Base-by-base conservation (phyloP, 306 rosid genomes). In the Dryas alaskensis region DNA sequence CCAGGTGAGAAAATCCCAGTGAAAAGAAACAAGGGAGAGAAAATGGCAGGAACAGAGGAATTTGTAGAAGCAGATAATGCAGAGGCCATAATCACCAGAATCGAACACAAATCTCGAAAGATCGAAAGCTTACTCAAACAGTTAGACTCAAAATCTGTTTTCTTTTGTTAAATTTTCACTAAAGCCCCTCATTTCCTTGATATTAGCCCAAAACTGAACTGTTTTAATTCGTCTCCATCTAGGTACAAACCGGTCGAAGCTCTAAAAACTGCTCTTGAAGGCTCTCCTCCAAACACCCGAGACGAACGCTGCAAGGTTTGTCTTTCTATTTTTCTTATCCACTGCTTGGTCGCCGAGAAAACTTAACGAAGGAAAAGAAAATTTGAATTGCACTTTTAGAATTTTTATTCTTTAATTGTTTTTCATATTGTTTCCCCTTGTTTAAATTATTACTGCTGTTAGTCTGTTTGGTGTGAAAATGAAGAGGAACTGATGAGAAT, bases 251-350 rank as follows among this genome's bases (percentile, higher is more conserved):
- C 89, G 1, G 90, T 94, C 16, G 96, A 94, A 83, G 96, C 99
- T 31, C 93, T 94, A 27, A 94, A 88, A 88, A 94, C 99, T 57
- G 99, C 99, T 2, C 96, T 94, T 37, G 99, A 94, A 87, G 97
- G 99, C 64, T 87, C 97, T 31, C 90, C 88, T 83, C 96, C 92
- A 67, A 87, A 86, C 76, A 89, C 92, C 80, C 69, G 86, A 58
- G 96, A 92, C 79, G 99, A 92, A 67, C 97, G 97, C 65, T 92
- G 99, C 96, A 94, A 92, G 99, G 85, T 83, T 19, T 49, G 65
- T 14, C 12, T 31, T 57, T 31, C 8, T 43, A 10, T 12, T n/a
- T 39, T 63, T 6, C 42, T 2, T 19, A 27, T 39, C 19, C 37
- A 12, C 43, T 42, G 6, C 27, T 22, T 45, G 16, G 53, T 47